phyloP scores from a whole-genome alignment of 345 rosid species.

The Salix caprea region DNA sequence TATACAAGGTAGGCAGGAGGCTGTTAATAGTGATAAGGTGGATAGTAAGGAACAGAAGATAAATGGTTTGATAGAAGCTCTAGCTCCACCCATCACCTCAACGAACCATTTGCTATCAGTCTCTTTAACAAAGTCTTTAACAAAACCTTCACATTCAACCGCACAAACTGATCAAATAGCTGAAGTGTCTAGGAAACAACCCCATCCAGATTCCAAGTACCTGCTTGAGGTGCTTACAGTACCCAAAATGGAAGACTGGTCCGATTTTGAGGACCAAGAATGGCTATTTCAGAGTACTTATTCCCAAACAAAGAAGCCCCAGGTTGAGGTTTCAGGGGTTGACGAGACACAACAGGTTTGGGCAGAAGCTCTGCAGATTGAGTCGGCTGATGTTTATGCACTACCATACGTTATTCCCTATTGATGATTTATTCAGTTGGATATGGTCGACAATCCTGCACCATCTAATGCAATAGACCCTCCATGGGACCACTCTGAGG shows the following conservation, averaged over 20 bases:
- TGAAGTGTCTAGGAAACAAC: constrained; percentile 44
- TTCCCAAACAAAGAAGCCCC: constrained; percentile 29
- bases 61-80: constrained; percentile 7
- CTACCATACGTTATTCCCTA: constrained; percentile 77
- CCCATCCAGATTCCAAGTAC: constrained; percentile 68
- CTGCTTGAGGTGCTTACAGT: constrained; percentile 48
- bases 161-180: constrained; percentile 31
- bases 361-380: constrained; percentile 59
- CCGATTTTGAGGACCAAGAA: constrained; percentile 47
- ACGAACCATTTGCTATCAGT: not conserved
- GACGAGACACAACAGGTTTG: constrained; percentile 45
- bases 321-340: constrained; percentile 23
- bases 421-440: constrained; percentile 29
- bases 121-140: constrained; percentile 13
- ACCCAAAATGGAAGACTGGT: constrained; percentile 51
- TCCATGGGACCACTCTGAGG: not conserved
- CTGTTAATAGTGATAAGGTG: constrained; percentile 4
- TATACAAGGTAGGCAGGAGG: not conserved
- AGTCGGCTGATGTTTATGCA: constrained; percentile 56
- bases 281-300: constrained; percentile 52
- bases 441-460: constrained; percentile 7
- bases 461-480: not conserved
- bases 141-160: constrained; percentile 21
- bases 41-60: constrained; percentile 3
- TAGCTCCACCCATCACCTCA: not conserved